Percentiles rank a stretch among this genome's conserved stretches.
These are phyloP conservation scores for Magnusiomyces paraingens DNA, from an alignment of 1,139 yeast species.

Conservation along the genomic window DNA sequence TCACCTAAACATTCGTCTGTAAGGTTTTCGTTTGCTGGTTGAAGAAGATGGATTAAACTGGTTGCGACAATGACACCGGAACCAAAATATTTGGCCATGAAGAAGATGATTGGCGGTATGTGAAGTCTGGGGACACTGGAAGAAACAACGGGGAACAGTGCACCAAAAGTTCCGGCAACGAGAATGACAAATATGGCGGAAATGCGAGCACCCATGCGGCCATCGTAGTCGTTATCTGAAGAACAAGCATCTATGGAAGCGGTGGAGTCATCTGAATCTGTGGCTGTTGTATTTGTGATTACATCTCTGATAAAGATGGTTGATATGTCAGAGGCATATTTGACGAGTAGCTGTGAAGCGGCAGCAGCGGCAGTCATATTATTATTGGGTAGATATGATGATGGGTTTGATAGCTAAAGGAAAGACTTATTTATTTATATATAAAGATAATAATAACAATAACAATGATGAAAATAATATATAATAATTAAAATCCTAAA, in stretches of 20 bases:
- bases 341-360: too few relatives aligned
- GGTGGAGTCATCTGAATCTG: too few relatives aligned
- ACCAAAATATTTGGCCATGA: slow-evolving; percentile 77
- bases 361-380: too few relatives aligned
- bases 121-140: slow-evolving; percentile 22
- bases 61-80: slow-evolving; percentile 91
- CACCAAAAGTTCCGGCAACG: slow-evolving; percentile 53
- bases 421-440: too few relatives aligned
- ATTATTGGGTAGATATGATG: too few relatives aligned
- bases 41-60: slow-evolving; percentile 75
- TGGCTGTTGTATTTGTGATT: too few relatives aligned
- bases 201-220: slow-evolving; percentile 56
- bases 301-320: too few relatives aligned
- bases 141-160: slow-evolving; percentile 34
- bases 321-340: too few relatives aligned
- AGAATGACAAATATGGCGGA: slow-evolving; percentile 68
- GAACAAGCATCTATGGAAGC: slow-evolving; percentile 14
- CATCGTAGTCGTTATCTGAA: slow-evolving; percentile 38
- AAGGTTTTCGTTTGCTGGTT: slow-evolving; percentile 63
- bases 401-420: too few relatives aligned
- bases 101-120: slow-evolving; percentile 54
- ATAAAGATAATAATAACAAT: too few relatives aligned
- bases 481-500: too few relatives aligned
- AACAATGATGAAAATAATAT: too few relatives aligned
- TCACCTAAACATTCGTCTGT: slow-evolving; percentile 50